Evolutionary conservation across 2,329 filamentous ascomycete species (phyloP), one percentile per base, ranked within the genome.

Genomic region (Penicillium sp.): DNA sequence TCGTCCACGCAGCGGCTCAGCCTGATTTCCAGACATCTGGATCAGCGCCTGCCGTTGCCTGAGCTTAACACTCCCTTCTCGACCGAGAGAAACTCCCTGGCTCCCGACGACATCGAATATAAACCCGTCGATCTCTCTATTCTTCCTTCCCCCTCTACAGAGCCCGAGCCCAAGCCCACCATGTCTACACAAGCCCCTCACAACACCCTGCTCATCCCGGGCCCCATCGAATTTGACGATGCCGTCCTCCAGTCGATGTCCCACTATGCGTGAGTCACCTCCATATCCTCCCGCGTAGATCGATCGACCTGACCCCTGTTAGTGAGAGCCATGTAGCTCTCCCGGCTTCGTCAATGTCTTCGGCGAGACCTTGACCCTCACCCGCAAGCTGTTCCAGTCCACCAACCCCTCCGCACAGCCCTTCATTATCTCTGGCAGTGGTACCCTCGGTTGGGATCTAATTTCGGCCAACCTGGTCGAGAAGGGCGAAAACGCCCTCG

Each of bases 181-280:
- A 82, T 82, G 78, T 82, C 79, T 32, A 66, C 62, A 45, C 80
- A 84, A 71, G 62, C 78, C 44, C 69, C 77, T 46, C 82, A 85
- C 65, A 76, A 81, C 43, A 85, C 91, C 46, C 77, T 98, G 72
- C 82, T 98, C 73, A 97, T 98, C 65, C 93, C 93, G 40, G 93
- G 93, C 55, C 93, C 93, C 64, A 95, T 97, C 70, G 91, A 97
- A 75, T 96, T 96, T 67, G 91, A 96, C 69, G 91, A 97, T 91
- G 89, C 84, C 39, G 91, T 97, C 51, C 82, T 96, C 42, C 81
- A 90, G 70, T 88, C 89, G 51, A 96, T 96, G 91, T 85, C 86
- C 76, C 89, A 95, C 73, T 95, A 86, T 89, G 75, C 63, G 73
- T 67, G 50, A 57, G 58, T 61, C 16, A 7, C 28, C 10, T 24